These are phyloP conservation scores for Parvularia atlantis DNA, from an alignment of 78 protist genomes.

Conservation along the genomic window DNA sequence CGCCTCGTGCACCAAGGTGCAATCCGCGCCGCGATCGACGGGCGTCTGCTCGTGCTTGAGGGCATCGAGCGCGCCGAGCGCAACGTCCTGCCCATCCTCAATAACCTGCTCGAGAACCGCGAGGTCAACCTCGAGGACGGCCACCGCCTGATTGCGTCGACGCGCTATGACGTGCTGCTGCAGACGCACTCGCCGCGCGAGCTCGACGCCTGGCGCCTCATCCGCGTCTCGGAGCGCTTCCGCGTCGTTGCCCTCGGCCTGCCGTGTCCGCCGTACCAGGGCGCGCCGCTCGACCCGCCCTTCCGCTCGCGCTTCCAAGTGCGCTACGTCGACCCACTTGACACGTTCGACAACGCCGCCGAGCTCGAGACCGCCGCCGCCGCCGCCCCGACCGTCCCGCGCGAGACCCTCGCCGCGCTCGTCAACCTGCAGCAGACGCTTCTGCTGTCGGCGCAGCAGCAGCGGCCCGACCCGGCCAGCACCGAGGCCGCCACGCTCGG, in stretches of 20 bases:
- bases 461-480: too few species aligned
- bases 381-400: too few species aligned
- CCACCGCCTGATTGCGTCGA: slow-evolving; percentile 17
- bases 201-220: slow-evolving; percentile 13
- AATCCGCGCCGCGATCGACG: slow-evolving; percentile 59
- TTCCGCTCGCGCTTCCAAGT: slow-evolving; percentile 70
- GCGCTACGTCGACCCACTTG: slow-evolving; percentile 16
- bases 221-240: slow-evolving; percentile 41
- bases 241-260: slow-evolving; percentile 63
- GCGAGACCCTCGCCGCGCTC: too few species aligned
- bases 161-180: too few species aligned
- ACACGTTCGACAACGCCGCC: too few species aligned
- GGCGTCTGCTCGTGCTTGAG: slow-evolving; percentile 55
- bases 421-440: too few species aligned
- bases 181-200: slow-evolving; percentile 18
- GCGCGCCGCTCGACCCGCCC: slow-evolving; percentile 77
- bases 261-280: slow-evolving; percentile 51
- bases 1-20: slow-evolving; percentile 30
- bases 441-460: too few species aligned
- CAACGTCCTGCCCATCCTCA: slow-evolving; percentile 45
- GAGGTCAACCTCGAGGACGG: slow-evolving; percentile 72
- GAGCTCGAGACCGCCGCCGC: too few species aligned
- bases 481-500: too few species aligned
- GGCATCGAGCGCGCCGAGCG: slow-evolving; percentile 70
- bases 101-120: slow-evolving; percentile 71